These are phyloP conservation scores for Pseudotsuga menziesii DNA, from an alignment of 75 land plant species.

Conservation along the genomic window DNA sequence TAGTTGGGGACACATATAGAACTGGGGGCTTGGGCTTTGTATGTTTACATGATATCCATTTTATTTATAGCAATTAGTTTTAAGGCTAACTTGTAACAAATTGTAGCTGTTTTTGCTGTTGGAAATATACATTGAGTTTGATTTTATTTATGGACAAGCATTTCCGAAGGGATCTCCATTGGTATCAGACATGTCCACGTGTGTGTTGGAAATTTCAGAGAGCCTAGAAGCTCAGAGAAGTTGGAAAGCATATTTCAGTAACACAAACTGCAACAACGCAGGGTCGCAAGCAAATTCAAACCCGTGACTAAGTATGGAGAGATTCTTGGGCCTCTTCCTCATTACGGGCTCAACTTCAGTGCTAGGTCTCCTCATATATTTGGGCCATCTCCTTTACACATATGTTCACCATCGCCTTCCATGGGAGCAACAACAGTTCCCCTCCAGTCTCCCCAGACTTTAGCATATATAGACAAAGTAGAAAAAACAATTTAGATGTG, in stretches of 20 bases:
- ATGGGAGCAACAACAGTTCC: neutral
- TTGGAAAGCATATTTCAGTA: slow-evolving; percentile 31
- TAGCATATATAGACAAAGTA: too few species aligned
- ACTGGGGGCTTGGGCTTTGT: slow-evolving; percentile 24
- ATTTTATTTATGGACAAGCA: slow-evolving; percentile 20
- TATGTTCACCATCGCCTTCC: neutral
- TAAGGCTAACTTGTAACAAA: too few species aligned
- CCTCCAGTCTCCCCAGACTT: too few species aligned
- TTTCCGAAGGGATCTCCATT: slow-evolving; percentile 54
- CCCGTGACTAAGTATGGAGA: slow-evolving; percentile 35
- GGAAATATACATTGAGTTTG: neutral
- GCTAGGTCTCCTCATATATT: slow-evolving; percentile 26
- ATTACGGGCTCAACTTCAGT: slow-evolving; percentile 51
- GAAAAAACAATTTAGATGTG: too few species aligned
- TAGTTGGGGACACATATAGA: too few species aligned
- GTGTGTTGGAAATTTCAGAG: slow-evolving; percentile 37
- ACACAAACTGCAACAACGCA: slow-evolving; percentile 14
- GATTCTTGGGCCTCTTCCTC: slow-evolving; percentile 71
- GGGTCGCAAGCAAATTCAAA: slow-evolving; percentile 23
- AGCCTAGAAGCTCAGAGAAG: slow-evolving; percentile 29
- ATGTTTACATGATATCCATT: neutral
- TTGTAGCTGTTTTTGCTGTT: neutral
- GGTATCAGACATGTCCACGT: slow-evolving; percentile 47
- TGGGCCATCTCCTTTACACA: slow-evolving; percentile 14
- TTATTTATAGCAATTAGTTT: neutral